Evolutionary conservation across 495 filamentous ascomycete species (phyloP).

Genomic region (Amphirosellinia nigrospora): DNA sequence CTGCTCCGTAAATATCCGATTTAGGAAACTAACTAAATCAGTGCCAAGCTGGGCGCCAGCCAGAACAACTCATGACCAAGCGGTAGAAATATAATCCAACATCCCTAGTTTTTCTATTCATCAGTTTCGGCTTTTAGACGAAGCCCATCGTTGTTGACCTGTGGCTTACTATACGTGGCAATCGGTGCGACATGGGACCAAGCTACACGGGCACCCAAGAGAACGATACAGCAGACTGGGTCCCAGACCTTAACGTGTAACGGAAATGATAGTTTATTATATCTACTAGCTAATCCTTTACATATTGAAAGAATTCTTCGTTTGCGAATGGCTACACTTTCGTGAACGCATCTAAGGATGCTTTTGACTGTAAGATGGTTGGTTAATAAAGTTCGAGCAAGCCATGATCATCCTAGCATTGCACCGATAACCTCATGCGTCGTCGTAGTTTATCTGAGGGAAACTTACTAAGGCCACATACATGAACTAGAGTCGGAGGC

Average conservation of each 20-base stretch:
- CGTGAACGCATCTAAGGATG: neutral
- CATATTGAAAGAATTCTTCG: neutral
- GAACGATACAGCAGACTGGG: neutral
- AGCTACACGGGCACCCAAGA: neutral
- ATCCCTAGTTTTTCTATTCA: no score
- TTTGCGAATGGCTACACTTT: neutral
- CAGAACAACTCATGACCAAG: no score
- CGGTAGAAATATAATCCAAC: no score
- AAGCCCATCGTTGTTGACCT: neutral
- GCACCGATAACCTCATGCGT: neutral
- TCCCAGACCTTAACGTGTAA: neutral
- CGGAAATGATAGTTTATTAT: neutral
- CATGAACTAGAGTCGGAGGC: neutral
- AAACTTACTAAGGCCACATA: neutral
- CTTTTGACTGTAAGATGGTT: neutral
- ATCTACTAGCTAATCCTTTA: neutral
- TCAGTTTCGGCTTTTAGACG: no score
- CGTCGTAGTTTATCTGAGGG: neutral
- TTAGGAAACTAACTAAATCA: conserved; percentile 8
- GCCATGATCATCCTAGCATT: no score
- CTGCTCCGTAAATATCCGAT: conserved; percentile 10
- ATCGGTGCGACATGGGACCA: neutral
- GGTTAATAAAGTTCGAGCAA: neutral
- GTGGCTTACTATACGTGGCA: neutral
- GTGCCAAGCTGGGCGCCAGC: conserved; percentile 1